These are phyloP conservation scores for Raffaelea ambrosiae DNA, from an alignment of 2,329 filamentous ascomycete species.

Conservation along the genomic window DNA sequence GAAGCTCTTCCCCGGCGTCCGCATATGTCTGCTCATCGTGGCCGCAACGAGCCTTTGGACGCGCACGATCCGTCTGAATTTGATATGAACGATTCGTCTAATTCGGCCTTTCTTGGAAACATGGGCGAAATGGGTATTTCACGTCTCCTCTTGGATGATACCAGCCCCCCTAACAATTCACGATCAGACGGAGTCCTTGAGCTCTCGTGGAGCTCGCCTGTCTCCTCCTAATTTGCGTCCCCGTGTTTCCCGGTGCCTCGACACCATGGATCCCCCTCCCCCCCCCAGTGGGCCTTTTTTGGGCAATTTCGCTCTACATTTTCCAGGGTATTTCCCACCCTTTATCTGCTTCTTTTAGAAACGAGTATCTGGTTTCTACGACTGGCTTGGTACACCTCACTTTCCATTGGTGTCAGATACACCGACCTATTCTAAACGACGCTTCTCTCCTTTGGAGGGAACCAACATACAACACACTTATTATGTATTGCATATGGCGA, in stretches of 20 bases:
- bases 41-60: slow-evolving; percentile 20
- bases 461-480: background rate
- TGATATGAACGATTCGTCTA: slow-evolving; percentile 34
- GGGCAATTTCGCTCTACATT: no score
- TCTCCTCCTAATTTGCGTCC: background rate
- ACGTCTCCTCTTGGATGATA: slow-evolving; percentile 43
- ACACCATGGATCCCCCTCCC: no score
- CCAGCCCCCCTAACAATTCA: background rate
- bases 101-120: slow-evolving; percentile 29
- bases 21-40: background rate
- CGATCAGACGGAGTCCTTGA: background rate
- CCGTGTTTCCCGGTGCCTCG: background rate
- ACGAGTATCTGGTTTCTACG: no score
- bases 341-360: no score
- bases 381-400: no score
- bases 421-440: no score
- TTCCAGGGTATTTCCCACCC: no score
- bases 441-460: background rate
- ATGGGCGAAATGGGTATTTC: slow-evolving; percentile 55
- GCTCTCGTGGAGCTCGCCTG: background rate
- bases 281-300: no score
- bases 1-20: background rate
- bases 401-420: no score
- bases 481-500: background rate
- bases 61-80: slow-evolving; percentile 19